Evolutionary conservation across 2,329 filamentous ascomycete species (phyloP), one percentile per base, ranked within the genome.

Genomic region (Didymella pomorum): DNA sequence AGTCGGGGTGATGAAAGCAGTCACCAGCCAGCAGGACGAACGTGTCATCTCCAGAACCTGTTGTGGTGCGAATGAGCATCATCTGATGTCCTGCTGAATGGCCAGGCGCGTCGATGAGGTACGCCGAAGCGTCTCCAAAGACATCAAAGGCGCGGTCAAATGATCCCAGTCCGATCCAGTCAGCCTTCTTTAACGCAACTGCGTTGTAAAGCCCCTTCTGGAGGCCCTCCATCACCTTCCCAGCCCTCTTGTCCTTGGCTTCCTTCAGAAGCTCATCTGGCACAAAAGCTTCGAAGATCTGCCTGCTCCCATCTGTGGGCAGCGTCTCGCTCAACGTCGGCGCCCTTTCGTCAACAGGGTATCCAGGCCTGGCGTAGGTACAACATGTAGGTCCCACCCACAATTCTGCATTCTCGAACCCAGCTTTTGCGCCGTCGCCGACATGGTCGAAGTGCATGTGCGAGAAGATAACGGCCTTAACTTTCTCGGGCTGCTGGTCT

Each of bases 1-100:
- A 45, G 3, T 58, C 60, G 0, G 66, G 66, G 47, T 75, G 73
- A 43, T 76, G 73, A 41, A 69, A 74, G 39, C 69, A 70, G 44
- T 76, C 73, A 2, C 73, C 73, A 9, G 70, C 71, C 21, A 76
- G 45, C 29, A 76, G 48, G 10, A 74, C 71, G 47, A 74, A 75
- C 1, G 69, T 64, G 23, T 65, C 63, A 0, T 63, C 60, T 1
- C 56, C 41, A 18, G 20, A 20, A 10, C 44, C 53, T 2, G 21
- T n/a, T 21, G 62, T 71, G 0, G 68, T 68, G 2, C 72, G 52
- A 2, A 74, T 43, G 23, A 76, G 62, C 69, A 75, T 68, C 71
- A 74, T 85, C 14, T 84, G 71, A 62, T 86, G 84, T 0, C 83
- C 83, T 12, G 80, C 75, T 0, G 84, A 70, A 63, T 86, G 83